Evolutionary conservation across 169 alveolate species (phyloP), one percentile per base, ranked within the genome.

Genomic region (Eimeria necatrix): DNA sequence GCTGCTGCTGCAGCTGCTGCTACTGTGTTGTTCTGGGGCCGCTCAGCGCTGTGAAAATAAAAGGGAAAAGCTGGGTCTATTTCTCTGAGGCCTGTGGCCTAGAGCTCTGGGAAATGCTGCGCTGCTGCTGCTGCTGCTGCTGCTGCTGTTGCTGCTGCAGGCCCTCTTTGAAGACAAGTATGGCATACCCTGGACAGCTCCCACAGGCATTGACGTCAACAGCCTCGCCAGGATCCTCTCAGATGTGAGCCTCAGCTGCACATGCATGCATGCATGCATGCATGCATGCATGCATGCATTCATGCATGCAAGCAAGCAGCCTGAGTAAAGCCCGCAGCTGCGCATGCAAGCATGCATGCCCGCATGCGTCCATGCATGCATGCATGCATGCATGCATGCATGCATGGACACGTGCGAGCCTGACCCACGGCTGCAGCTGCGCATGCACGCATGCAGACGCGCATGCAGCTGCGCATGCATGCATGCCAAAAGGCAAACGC

Each of bases 291-390:
- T n/a, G 73, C 73, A n/a, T 26, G 41, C 22, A 6, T 61, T 1
- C 22, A 61, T 20, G 9, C 24, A 6, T 61, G 26, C 7, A 61
- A 3, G 73, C 97, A 99, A 0, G 99, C 97, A 32, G 20, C 41
- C 41, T 32, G 41, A 32, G 41, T 32, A 32, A 32, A 32, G 41
- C 41, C 41, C 41, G 41, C 41, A 32, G 41, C n/a, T n/a, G n/a
- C n/a, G n/a, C n/a, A n/a, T n/a, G n/a, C 41, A 32, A 32, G 41
- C 41, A 32, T 32, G 41, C 41, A 2, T 32, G 41, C 41, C 2
- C 41, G 41, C 41, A 32, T 32, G 41, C 41, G 2, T 32, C 3
- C 41, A 32, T 32, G 41, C 41, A 32, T 32, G 41, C 41, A 32
- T 32, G 41, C 2, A 2, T 32, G 41, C 41, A 32, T 32, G 41